Conservation (phyloP, 2,329 filamentous ascomycete genomes). For the Aspergillus caelatus region DNA sequence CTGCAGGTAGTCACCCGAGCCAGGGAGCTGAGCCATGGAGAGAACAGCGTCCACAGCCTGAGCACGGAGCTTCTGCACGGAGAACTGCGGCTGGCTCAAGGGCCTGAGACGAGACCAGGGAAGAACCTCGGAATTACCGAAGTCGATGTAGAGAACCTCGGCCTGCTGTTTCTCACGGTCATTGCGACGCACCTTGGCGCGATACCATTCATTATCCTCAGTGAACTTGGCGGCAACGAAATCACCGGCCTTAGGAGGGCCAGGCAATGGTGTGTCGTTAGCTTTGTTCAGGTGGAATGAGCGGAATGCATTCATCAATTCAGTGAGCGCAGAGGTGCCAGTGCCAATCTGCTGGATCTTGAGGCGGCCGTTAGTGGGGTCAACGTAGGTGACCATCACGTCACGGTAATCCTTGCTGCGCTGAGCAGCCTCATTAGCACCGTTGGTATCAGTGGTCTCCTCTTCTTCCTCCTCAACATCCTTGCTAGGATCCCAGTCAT, state of each 20-base stretch:
- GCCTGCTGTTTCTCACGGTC: slow-evolving; percentile 86
- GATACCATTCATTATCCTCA: slow-evolving; percentile 91
- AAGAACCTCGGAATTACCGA: slow-evolving; percentile 88
- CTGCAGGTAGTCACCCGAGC: slow-evolving; percentile 75
- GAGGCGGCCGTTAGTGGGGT: slow-evolving; percentile 72
- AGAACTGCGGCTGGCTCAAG: slow-evolving; percentile 79
- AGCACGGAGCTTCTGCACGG: slow-evolving; percentile 75
- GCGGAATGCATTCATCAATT: slow-evolving; percentile 87
- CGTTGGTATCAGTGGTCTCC: slow-evolving; percentile 50
- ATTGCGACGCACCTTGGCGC: slow-evolving; percentile 85
- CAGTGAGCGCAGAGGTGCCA: slow-evolving; percentile 81
- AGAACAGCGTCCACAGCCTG: slow-evolving; percentile 87
- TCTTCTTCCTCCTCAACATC: slow-evolving; percentile 67
- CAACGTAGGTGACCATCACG: slow-evolving; percentile 88
- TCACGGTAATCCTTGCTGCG: slow-evolving; percentile 90
- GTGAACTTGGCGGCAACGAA: slow-evolving; percentile 89
- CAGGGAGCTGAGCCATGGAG: slow-evolving; percentile 86
- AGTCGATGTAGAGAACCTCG: slow-evolving; percentile 94
- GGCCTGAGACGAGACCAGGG: slow-evolving; percentile 82
- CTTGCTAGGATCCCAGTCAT: slow-evolving; percentile 89
- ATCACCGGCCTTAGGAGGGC: slow-evolving; percentile 86
- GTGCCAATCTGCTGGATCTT: slow-evolving; percentile 91
- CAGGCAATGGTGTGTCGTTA: slow-evolving; percentile 73
- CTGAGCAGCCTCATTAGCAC: slow-evolving; percentile 58
- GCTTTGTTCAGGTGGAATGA: slow-evolving; percentile 84